phyloP scores from a whole-genome alignment of 257 asterid genomes.

The Solanum lycopersicoides region DNA sequence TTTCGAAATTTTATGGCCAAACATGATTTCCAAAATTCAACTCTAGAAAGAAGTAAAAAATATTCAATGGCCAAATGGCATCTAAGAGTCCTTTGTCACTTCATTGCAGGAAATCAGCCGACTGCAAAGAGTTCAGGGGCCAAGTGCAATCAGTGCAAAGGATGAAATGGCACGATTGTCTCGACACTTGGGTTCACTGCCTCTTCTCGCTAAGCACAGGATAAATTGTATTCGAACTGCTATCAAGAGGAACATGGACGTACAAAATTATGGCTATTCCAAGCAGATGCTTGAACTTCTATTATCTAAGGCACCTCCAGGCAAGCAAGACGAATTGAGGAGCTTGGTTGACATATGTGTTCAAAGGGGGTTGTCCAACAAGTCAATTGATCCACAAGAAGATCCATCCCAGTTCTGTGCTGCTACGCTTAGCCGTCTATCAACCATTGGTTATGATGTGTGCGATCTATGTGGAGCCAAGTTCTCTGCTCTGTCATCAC shows the following conservation, averaged over 20 bases:
- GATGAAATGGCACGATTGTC: slow-evolving; percentile 97
- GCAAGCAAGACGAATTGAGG: slow-evolving; percentile 93
- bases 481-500: slow-evolving; percentile 84
- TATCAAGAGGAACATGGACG: slow-evolving; percentile 95
- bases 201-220: slow-evolving; percentile 94
- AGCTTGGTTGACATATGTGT: slow-evolving; percentile 88
- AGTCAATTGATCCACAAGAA: slow-evolving; percentile 92
- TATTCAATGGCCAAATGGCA: neutral
- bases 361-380: slow-evolving; percentile 82
- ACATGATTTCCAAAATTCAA: neutral
- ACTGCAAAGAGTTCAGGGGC: slow-evolving; percentile 90
- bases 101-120: slow-evolving; percentile 72
- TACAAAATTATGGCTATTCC: slow-evolving; percentile 85
- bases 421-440: slow-evolving; percentile 90
- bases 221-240: slow-evolving; percentile 93
- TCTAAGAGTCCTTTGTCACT: neutral
- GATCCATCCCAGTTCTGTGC: slow-evolving; percentile 97
- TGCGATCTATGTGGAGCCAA: slow-evolving; percentile 98
- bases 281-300: slow-evolving; percentile 96
- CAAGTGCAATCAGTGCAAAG: slow-evolving; percentile 95
- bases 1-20: neutral
- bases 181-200: slow-evolving; percentile 92
- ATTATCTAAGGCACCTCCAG: slow-evolving; percentile 84
- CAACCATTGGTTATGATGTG: slow-evolving; percentile 93
- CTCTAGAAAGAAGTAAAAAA: neutral